Base-by-base conservation (phyloP, 139 green algal genomes). In the Picochlorum sp. region DNA sequence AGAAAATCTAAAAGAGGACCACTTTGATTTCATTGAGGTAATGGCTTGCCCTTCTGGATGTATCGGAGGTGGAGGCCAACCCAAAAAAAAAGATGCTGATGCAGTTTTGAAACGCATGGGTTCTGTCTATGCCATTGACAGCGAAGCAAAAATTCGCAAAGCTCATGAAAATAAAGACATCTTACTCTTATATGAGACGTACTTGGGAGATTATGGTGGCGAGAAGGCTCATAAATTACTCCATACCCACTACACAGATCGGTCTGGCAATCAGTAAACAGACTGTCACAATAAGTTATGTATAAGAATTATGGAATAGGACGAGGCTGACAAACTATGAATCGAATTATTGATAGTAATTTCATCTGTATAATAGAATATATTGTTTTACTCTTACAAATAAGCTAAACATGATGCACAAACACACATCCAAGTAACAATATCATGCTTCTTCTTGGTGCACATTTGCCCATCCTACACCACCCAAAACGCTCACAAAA, bases 21-120 rank as follows among this genome's bases (percentile, higher is more conserved):
- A 54, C 40, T 80, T 77, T 44, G 55, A 70, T 31, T 85, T 87
- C 44, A 58, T 87, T 7, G 80, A 87, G 68, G 55, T 70, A 5
- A 73, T 76, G 69, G 47, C 65, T 16, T 74, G 69, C 33, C 47
- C 57, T 2, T 55, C 57, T 9, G 65, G 72, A 31, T 88, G 81
- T 70, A 76, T 88, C 29, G 73, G 76, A n/a, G 81, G 81, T 31
- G 80, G 70, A 22, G 81, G 81, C n/a, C 75, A 88, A 58, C 81
- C 81, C 3, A 74, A 80, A 57, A 68, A 29, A 44, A 50, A 65
- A 10, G 78, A 85, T 64, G 76, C 81, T 60, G 40, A 68, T 29
- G 73, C 74, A 45, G 22, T 78, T 29, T 29, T 55, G 8, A 84
- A 84, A 71, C 63, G 78, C 30, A 76, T 81, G 66, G 56, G 26